phyloP scores from a whole-genome alignment of 169 alveolate genomes.

The Eimeria necatrix region DNA sequence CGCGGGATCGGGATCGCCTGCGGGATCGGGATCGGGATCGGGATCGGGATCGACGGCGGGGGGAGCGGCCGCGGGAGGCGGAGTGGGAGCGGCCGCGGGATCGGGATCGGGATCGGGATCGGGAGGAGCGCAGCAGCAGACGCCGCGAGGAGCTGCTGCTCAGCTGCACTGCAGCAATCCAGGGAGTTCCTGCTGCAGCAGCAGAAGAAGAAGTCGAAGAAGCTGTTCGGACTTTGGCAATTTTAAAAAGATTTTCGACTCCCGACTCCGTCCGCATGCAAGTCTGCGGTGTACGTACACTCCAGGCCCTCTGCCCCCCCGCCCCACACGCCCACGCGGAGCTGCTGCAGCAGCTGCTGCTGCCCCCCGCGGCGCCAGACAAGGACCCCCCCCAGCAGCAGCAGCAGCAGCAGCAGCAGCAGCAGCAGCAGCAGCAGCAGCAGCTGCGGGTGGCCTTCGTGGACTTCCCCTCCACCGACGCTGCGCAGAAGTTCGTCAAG shows the following conservation, averaged over 20 bases:
- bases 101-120: not conserved
- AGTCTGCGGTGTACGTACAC: not conserved
- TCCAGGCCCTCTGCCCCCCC: conserved; percentile 30
- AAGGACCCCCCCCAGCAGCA: too few species aligned
- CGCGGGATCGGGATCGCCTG: not conserved
- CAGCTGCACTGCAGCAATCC: conserved; percentile 35
- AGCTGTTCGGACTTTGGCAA: conserved; percentile 35
- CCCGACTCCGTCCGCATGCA: conserved; percentile 69
- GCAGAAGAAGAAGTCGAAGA: conserved; percentile 74
- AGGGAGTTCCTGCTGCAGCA: conserved; percentile 2
- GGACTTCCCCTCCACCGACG: conserved; percentile 77
- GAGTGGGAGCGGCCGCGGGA: not conserved
- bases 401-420: conserved; percentile 12
- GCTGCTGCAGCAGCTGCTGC: conserved; percentile 25
- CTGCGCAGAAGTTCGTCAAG: conserved; percentile 70
- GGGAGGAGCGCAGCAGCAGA: conserved; percentile 23
- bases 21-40: not conserved
- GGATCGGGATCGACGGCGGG: conserved; percentile 2
- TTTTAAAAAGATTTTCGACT: conserved; percentile 69
- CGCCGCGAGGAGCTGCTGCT: not conserved
- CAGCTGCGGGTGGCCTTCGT: conserved; percentile 25
- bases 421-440: not conserved
- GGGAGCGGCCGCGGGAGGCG: not conserved
- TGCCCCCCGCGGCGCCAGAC: not conserved
- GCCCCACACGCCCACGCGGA: not conserved